Percentiles rank a stretch among this genome's conserved stretches.
Conservation (phyloP, 805 yeast species). For the Metschnikowia cerradonensis region DNA sequence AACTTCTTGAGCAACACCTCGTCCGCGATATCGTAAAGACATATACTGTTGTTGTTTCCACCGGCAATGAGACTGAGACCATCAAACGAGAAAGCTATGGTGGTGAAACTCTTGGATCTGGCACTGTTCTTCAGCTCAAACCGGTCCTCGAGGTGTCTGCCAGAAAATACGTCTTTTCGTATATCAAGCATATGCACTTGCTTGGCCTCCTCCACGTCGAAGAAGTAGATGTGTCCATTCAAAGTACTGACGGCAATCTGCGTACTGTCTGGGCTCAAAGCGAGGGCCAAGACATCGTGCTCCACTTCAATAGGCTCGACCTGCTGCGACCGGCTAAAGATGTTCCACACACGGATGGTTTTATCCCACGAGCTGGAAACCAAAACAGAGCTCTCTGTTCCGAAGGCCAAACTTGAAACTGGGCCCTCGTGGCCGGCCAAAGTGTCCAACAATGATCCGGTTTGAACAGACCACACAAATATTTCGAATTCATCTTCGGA, state of each 20-base stretch:
- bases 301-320: conserved; percentile 87
- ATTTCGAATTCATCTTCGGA: conserved; percentile 85
- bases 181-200: conserved; percentile 85
- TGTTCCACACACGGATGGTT: conserved; percentile 88
- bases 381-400: conserved; percentile 66
- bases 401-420: conserved; percentile 80
- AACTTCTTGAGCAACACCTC: conserved; percentile 82
- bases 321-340: conserved; percentile 79
- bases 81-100: conserved; percentile 82
- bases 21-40: conserved; percentile 85
- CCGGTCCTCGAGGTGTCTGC: conserved; percentile 78
- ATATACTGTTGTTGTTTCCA: conserved; percentile 87
- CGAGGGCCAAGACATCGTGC: conserved; percentile 77
- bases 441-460: conserved; percentile 84
- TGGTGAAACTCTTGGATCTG: conserved; percentile 78
- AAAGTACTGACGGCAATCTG: conserved; percentile 83
- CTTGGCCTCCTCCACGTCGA: conserved; percentile 77
- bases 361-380: conserved; percentile 97
- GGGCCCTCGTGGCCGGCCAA: conserved; percentile 96
- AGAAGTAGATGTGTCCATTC: conserved; percentile 81
- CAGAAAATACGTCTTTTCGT: conserved; percentile 78
- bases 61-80: conserved; percentile 87
- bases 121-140: conserved; percentile 77
- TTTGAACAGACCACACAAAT: conserved; percentile 96
- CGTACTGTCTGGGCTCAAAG: conserved; percentile 91